Conservation (phyloP, 2,329 filamentous ascomycete species). For the Trichoderma endophyticum region DNA sequence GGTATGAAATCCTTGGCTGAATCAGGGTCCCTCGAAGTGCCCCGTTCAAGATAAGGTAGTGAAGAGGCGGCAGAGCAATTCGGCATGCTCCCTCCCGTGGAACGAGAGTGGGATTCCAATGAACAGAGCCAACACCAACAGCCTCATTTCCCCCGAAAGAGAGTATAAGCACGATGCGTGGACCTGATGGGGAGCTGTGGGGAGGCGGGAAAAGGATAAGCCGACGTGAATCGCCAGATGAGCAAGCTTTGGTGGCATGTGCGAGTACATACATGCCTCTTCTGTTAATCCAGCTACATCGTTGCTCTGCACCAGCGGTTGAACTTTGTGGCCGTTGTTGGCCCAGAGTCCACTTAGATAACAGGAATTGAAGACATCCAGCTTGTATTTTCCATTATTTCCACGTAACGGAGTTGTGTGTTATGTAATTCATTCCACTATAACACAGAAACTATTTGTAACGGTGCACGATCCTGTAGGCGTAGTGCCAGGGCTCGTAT, state of each 20-base stretch:
- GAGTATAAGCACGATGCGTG: conserved; percentile 20
- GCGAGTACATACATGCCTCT: too few relatives aligned
- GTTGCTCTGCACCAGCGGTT: background rate
- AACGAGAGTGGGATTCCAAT: conserved; percentile 49
- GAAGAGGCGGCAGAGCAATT: conserved; percentile 57
- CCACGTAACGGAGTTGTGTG: background rate
- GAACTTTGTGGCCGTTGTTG: background rate
- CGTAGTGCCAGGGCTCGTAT: background rate
- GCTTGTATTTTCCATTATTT: background rate
- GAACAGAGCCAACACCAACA: conserved; percentile 54
- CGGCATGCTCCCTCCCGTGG: conserved; percentile 54
- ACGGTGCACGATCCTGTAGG: background rate
- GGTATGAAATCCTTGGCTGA: conserved; percentile 45
- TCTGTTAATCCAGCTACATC: background rate
- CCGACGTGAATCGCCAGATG: background rate
- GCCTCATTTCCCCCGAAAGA: conserved; percentile 69
- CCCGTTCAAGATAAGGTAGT: conserved; percentile 23
- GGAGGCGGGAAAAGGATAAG: conserved; percentile 11
- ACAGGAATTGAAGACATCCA: background rate
- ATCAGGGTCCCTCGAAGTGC: conserved; percentile 66
- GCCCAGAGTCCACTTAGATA: background rate
- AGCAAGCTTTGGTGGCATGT: background rate
- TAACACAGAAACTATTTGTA: background rate
- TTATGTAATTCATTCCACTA: background rate
- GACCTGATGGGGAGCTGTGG: background rate